Conservation (phyloP, 129 eudicot species). For the Mikania micrantha region DNA sequence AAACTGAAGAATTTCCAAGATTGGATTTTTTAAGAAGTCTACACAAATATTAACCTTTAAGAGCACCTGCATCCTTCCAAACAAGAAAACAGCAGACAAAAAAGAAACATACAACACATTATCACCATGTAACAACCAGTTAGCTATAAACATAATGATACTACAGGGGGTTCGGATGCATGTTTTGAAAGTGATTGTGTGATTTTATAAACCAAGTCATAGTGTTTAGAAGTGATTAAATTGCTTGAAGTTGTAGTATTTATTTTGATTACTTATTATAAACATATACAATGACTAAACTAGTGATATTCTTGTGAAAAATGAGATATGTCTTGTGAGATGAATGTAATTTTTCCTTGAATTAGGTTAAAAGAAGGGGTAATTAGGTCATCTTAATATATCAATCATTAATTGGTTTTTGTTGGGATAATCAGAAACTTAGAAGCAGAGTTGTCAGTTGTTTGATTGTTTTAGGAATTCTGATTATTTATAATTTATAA, state of each 20-base stretch:
- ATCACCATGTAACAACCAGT: background rate
- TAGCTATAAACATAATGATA: background rate
- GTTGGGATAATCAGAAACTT: background rate
- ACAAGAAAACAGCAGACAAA: constrained; percentile 51
- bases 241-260: background rate
- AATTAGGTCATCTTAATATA: too few species aligned
- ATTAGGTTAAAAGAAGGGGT: too few species aligned
- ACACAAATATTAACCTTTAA: constrained; percentile 69
- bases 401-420: too few species aligned
- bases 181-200: background rate
- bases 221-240: background rate
- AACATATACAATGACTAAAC: too few species aligned
- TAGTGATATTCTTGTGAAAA: background rate
- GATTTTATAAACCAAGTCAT: background rate
- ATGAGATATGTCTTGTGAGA: too few species aligned
- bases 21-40: constrained; percentile 53
- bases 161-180: background rate
- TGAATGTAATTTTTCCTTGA: too few species aligned
- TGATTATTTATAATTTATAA: background rate
- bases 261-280: too few species aligned
- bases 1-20: constrained; percentile 77
- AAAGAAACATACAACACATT: constrained; percentile 16
- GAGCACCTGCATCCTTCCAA: constrained; percentile 96
- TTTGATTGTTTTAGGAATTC: background rate
- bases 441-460: background rate